Conservation (phyloP, 1,284 basidiomycete genomes). For the Leccinum pachyderme region DNA sequence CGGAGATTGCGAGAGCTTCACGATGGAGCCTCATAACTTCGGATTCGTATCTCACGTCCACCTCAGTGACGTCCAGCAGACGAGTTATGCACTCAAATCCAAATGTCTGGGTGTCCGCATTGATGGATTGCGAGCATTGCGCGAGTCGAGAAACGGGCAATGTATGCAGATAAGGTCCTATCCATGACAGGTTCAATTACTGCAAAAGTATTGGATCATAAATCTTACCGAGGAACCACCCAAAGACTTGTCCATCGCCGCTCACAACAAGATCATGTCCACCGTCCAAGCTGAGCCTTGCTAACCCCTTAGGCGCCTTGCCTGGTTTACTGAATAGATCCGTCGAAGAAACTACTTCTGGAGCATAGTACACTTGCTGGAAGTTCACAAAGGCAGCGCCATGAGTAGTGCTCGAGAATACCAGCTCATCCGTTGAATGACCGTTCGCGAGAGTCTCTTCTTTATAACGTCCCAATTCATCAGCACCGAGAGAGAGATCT, state of each 20-base stretch:
- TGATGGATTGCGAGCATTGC: slow-evolving; percentile 46
- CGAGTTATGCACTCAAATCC: slow-evolving; percentile 58
- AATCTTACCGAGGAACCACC: slow-evolving; percentile 66
- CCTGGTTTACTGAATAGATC: slow-evolving; percentile 67
- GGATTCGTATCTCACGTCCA: slow-evolving; percentile 56
- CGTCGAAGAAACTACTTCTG: slow-evolving; percentile 39
- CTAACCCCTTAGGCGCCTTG: slow-evolving; percentile 58
- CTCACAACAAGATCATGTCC: slow-evolving; percentile 67
- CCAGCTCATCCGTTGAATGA: slow-evolving; percentile 54
- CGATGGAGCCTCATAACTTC: slow-evolving; percentile 57
- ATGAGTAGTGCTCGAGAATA: slow-evolving; percentile 37
- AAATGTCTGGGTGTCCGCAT: slow-evolving; percentile 49
- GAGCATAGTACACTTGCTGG: slow-evolving; percentile 58
- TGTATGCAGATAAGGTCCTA: slow-evolving; percentile 66
- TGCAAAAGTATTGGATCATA: background rate
- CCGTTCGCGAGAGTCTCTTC: slow-evolving; percentile 53
- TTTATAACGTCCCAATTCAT: slow-evolving; percentile 48
- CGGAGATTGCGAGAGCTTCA: slow-evolving; percentile 41
- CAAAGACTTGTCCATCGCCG: slow-evolving; percentile 57
- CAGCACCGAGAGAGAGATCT: slow-evolving; percentile 46
- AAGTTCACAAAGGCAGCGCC: slow-evolving; percentile 64
- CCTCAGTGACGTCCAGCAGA: slow-evolving; percentile 52
- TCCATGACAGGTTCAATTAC: slow-evolving; percentile 4
- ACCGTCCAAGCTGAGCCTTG: slow-evolving; percentile 64
- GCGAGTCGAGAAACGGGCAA: slow-evolving; percentile 52